These are phyloP conservation scores for Pyrrhoderma noxium DNA, from an alignment of 1,284 basidiomycete species.

Conservation along the genomic window DNA sequence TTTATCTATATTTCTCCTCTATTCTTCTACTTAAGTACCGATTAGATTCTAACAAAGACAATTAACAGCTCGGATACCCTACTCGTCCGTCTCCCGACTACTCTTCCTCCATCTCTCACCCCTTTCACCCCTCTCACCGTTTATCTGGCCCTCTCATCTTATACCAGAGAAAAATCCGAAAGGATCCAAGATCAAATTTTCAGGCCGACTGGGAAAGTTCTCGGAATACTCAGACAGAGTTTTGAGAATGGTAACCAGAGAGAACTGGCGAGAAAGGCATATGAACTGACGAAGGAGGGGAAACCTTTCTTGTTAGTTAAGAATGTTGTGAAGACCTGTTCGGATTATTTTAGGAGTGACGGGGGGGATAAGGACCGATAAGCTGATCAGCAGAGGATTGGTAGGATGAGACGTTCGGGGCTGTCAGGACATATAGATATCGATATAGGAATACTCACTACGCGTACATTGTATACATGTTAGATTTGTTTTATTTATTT, in stretches of 20 bases:
- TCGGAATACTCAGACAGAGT: constrained; percentile 41
- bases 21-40: no score
- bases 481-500: no score
- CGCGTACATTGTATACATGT: no score
- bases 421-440: no score
- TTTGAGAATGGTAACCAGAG: constrained; percentile 43
- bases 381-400: constrained; percentile 11
- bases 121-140: no score
- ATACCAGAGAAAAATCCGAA: constrained; percentile 28
- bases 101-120: no score
- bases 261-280: constrained; percentile 41
- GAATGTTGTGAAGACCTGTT: constrained; percentile 33
- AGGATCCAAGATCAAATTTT: constrained; percentile 41
- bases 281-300: constrained; percentile 46
- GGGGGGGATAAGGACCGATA: no score
- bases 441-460: no score
- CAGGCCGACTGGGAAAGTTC: constrained; percentile 39
- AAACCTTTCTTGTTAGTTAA: constrained; percentile 48
- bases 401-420: background rate
- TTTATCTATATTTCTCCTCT: no score
- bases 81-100: constrained; percentile 31
- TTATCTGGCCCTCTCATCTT: no score
- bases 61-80: constrained; percentile 26
- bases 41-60: no score
- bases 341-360: constrained; percentile 10